Base-by-base conservation (phyloP, 768 basidiomycete genomes). In the Naganishia randhawae region DNA sequence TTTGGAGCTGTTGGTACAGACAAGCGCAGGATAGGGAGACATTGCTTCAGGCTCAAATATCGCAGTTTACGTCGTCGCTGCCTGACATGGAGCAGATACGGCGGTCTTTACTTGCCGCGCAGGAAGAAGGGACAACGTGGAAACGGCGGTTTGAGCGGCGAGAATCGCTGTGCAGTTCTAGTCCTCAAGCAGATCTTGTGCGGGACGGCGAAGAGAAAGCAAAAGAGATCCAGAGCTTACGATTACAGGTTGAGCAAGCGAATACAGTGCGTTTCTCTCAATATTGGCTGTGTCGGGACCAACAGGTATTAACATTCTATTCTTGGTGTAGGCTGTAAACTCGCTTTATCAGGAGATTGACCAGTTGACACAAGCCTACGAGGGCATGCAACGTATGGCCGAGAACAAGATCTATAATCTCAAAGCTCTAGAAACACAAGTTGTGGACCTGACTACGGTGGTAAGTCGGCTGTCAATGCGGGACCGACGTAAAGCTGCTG, bases 361-460 rank as follows among this genome's bases (percentile, higher is more conserved):
- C 69, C 87, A 87, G 70, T 75, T 99, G 17, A 91, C 92, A 17
- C 84, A 86, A 37, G 87, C 91, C 0, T 97, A 92, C 91, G 91
- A 95, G 74, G 81, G 84, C 27, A 82, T 92, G 27, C 91, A 94
- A 71, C 84, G 84, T 37, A 90, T 91, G 71, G 84, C 92, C 42
- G 86, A 88, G 73, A 89, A 84, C 78, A 96, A 95, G 80, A 85
- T 93, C 1, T 90, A 90, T 72, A 89, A 92, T 65, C 83, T 96
- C n/a, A 81, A 84, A 29, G 82, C 80, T 6, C 81, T 88, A 72
- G 94, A 97, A 76, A 89, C 91, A 29, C 86, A 85, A 67, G 74
- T 94, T 61, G 80, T 82, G 55, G 89, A 88, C 74, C 80, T 83
- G 48, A 81, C 81, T 19, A 83, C 86, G 27, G 93, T 95, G 79